Base-by-base conservation (phyloP, 2,329 filamentous ascomycete genomes). In the Fusarium luffae region DNA sequence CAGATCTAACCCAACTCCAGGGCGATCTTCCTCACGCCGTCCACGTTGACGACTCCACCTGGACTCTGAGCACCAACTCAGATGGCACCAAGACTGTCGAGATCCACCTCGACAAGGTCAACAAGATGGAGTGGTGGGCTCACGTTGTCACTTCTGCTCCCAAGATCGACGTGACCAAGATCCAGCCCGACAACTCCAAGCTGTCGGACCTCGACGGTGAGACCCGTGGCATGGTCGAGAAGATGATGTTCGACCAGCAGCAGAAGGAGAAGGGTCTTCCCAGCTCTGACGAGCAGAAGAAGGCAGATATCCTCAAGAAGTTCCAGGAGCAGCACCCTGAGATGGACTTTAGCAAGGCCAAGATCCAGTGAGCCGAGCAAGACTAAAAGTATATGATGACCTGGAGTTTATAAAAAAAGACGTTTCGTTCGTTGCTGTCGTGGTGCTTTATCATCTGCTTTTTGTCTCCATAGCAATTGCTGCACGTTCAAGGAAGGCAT, bases 231-330 rank as follows among this genome's bases (percentile, higher is more conserved):
- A 98, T 99, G 95, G 96, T 99, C 46, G 96, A 99, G 89, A 99
- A 99, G 89, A 99, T 99, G 96, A 99, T 99, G 96, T 99, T 88
- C 77, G 96, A 99, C 84, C 96, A 99, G 86, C 87, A 92, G 72
- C 94, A 98, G 84, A 99, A 99, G 89, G 94, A 98, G 84, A 85
- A 88, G 81, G 96, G 96, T 7, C 87, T 92, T 80, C 93, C 94
- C 48, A 94, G 91, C 14, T 97, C 93, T 71, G 96, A 98, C 73
- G 96, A 99, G 84, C 90, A 97, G 86, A 93, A 94, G 86, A 98
- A 98, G 88, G 82, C 90, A 78, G 95, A 99, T 59, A 91, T 99
- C 75, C 83, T 99, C 78, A 92, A 93, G 83, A 93, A 97, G 84
- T 98, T 99, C 83, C 92, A 98, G 88, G 85, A 84, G 52, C 89